Conservation (phyloP, 2,329 filamentous ascomycete genomes). For the Penicillium sp. region DNA sequence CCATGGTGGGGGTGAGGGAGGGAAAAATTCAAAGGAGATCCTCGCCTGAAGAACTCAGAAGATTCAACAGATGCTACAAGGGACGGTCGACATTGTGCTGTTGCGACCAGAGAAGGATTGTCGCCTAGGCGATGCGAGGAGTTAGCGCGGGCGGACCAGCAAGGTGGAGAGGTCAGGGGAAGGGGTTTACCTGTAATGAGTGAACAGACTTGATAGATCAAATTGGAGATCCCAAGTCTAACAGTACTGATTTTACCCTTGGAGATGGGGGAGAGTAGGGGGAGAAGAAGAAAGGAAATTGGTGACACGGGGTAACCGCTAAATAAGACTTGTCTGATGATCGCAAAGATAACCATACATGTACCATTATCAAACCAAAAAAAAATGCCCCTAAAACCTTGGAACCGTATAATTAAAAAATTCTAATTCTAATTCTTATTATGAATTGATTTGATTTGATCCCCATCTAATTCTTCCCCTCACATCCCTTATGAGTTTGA, state of each 20-base stretch:
- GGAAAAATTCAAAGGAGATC: slow-evolving; percentile 26
- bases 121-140: slow-evolving; percentile 19
- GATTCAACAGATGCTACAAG: slow-evolving; percentile 35
- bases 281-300: slow-evolving; percentile 5
- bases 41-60: slow-evolving; percentile 35
- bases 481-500: slow-evolving; percentile 1
- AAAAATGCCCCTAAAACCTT: not conserved
- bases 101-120: slow-evolving; percentile 18
- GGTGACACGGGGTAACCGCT: slow-evolving; percentile 27
- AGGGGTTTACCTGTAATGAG: slow-evolving; percentile 12
- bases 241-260: not conserved
- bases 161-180: not conserved
- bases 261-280: slow-evolving; percentile 5
- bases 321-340: slow-evolving; percentile 19
- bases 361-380: not conserved
- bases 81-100: slow-evolving; percentile 38
- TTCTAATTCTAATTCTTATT: not conserved
- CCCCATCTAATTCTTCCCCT: slow-evolving; percentile 1
- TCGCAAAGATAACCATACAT: slow-evolving; percentile 3
- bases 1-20: slow-evolving; percentile 40
- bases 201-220: slow-evolving; percentile 11
- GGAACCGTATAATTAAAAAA: not conserved
- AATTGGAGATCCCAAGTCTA: slow-evolving; percentile 1
- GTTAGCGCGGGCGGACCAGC: slow-evolving; percentile 10
- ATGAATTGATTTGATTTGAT: not conserved